Evolutionary conservation across 345 rosid genomes (phyloP), one percentile per base, ranked within the genome.

Genomic region (Murraya paniculata): DNA sequence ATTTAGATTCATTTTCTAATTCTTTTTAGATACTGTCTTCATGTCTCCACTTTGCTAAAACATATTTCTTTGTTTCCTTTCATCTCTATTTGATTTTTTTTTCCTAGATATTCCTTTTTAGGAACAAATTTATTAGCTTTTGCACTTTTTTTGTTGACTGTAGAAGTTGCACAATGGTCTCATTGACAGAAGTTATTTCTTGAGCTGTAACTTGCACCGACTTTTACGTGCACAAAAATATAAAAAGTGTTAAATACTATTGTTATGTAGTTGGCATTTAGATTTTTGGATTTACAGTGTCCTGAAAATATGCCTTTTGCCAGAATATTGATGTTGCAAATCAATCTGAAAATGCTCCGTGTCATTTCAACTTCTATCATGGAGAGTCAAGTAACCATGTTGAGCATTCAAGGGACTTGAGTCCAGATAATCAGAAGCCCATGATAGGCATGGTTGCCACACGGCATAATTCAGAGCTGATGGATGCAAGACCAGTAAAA

Each of bases 371-470:
- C 80, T 86, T 85, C 83, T 77, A 79, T 74, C 77, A 85, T 71
- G 98, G 90, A 19, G 97, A 89, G 50, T 72, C 91, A 28, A 89
- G 93, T 85, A 88, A 84, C 75, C 75, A 82, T 41, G 78, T 66
- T 41, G 90, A 85, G 77, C 84, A 69, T 35, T 84, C 86, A 25
- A 76, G 71, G 68, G 88, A 84, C 68, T 78, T 69, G n/a, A 73
- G 70, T 67, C 91, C 81, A 80, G 86, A 84, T 73, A 87, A 86
- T 78, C 88, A 82, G 70, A 88, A 90, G 81, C 89, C 85, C 69
- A 76, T 78, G 53, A 41, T 85, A 58, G 81, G 71, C 53, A 68
- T 59, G n/a, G 89, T 77, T 59, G 85, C 77, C 68, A 64, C 80
- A 62, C 84, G 80, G 45, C 61, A 27, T 11, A 79, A 53, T 33